Conservation (phyloP, 2,329 filamentous ascomycete genomes). For the Podosphaera aphanis region DNA sequence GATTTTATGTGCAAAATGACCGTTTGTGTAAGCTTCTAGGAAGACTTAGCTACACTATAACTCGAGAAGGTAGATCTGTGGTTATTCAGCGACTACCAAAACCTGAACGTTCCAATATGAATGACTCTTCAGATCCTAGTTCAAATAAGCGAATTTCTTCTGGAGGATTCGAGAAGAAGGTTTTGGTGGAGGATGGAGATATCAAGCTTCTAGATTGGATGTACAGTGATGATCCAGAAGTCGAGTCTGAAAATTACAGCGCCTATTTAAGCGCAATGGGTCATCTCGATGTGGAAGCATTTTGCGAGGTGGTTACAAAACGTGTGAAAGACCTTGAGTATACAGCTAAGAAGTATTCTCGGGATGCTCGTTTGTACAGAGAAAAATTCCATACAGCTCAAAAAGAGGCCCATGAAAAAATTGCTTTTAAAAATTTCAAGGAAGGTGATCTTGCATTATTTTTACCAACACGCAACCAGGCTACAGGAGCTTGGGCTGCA, state of each 20-base stretch:
- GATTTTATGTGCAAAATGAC: slow-evolving; percentile 63
- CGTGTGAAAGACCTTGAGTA: slow-evolving; percentile 85
- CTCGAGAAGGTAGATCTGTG: slow-evolving; percentile 49
- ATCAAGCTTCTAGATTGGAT: slow-evolving; percentile 66
- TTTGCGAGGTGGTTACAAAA: slow-evolving; percentile 66
- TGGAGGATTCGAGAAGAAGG: slow-evolving; percentile 27
- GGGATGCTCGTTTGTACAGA: slow-evolving; percentile 64
- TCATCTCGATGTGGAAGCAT: slow-evolving; percentile 61
- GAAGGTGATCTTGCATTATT: slow-evolving; percentile 89
- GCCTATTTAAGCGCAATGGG: slow-evolving; percentile 51
- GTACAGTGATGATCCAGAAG: slow-evolving; percentile 37
- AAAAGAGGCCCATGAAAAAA: slow-evolving; percentile 80
- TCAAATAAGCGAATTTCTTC: slow-evolving; percentile 27
- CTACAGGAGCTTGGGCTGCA: slow-evolving; percentile 84
- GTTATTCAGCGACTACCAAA: slow-evolving; percentile 47
- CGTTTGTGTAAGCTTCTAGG: slow-evolving; percentile 66
- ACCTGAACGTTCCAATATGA: slow-evolving; percentile 34
- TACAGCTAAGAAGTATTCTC: slow-evolving; percentile 78
- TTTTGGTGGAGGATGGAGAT: slow-evolving; percentile 37
- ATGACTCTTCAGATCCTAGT: slow-evolving; percentile 32
- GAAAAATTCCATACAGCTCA: slow-evolving; percentile 65
- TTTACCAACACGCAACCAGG: slow-evolving; percentile 80
- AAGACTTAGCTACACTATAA: slow-evolving; percentile 62
- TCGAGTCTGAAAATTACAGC: slow-evolving; percentile 51
- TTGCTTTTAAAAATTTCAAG: slow-evolving; percentile 87